phyloP scores from a whole-genome alignment of 192 early-diverging fungal species.

The Backusella luteola region DNA sequence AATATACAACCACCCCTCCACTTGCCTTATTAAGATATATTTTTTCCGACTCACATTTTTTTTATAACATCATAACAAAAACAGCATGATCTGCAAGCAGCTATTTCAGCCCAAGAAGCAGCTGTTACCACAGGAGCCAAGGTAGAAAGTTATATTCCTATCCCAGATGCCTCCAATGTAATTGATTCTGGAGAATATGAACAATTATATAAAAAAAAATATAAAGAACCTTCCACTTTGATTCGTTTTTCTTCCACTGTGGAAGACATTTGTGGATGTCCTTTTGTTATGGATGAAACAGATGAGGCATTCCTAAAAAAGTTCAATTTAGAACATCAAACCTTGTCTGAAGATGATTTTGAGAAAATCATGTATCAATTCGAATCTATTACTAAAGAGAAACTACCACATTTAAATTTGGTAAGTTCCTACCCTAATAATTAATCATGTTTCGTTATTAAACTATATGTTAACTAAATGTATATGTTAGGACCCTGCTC shows the following conservation, averaged over 20 bases:
- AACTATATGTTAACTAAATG: neutral
- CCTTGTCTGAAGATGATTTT: conserved; percentile 61
- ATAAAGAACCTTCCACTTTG: conserved; percentile 60
- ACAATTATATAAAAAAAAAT: conserved; percentile 59
- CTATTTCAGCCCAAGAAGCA: conserved; percentile 69
- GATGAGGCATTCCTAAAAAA: conserved; percentile 62
- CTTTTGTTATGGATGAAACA: conserved; percentile 77
- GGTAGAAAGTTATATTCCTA: conserved; percentile 69
- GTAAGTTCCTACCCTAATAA: conserved; percentile 21
- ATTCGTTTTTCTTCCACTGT: conserved; percentile 77
- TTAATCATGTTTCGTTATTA: neutral
- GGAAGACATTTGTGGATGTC: conserved; percentile 72
- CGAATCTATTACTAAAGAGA: conserved; percentile 65
- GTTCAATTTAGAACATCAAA: conserved; percentile 26
- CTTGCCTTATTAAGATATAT: neutral
- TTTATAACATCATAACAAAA: conserved; percentile 31
- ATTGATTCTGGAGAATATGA: conserved; percentile 53
- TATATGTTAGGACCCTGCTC: conserved; percentile 26
- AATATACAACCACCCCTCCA: conserved; percentile 11
- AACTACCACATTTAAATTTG: conserved; percentile 25
- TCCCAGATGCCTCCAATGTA: conserved; percentile 76
- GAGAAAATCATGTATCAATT: conserved; percentile 68
- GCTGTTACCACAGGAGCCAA: conserved; percentile 48
- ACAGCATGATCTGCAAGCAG: conserved; percentile 86
- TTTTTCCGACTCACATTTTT: conserved; percentile 20